phyloP scores from a whole-genome alignment of 2,329 filamentous ascomycete species.

The Clonostachys solani region DNA sequence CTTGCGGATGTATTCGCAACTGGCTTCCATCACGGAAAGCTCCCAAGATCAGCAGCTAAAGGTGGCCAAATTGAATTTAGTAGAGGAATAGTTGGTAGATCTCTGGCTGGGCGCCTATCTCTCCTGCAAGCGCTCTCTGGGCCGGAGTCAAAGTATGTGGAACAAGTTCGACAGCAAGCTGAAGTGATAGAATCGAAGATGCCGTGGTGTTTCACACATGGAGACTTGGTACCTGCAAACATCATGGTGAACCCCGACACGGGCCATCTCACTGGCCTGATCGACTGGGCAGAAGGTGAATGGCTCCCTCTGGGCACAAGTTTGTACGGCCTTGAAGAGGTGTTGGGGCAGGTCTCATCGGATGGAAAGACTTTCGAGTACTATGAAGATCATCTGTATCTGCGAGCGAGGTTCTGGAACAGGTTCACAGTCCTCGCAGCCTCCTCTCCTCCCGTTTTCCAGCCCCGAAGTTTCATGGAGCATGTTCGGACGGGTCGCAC shows the following conservation, averaged over 20 bases:
- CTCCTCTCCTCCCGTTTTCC: neutral
- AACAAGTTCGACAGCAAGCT: conserved; percentile 17
- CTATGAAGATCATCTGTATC: conserved; percentile 29
- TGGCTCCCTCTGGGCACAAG: conserved; percentile 54
- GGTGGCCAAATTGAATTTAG: neutral
- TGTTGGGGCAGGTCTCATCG: conserved; percentile 40
- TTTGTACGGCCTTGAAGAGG: conserved; percentile 56
- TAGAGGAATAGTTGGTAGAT: conserved; percentile 31
- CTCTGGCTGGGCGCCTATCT: conserved; percentile 31
- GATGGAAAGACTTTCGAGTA: conserved; percentile 32
- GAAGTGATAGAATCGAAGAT: conserved; percentile 29
- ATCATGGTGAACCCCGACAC: conserved; percentile 43
- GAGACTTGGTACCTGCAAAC: conserved; percentile 55
- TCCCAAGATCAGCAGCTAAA: neutral
- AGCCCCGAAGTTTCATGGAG: conserved; percentile 3
- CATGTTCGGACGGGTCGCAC: conserved; percentile 36
- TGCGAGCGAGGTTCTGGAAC: conserved; percentile 48
- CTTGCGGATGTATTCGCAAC: conserved; percentile 33
- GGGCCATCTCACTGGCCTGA: conserved; percentile 43
- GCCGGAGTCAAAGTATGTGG: conserved; percentile 17
- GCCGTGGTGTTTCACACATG: conserved; percentile 55
- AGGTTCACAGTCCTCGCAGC: conserved; percentile 11
- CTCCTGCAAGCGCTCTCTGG: conserved; percentile 28
- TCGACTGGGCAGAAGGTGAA: conserved; percentile 65
- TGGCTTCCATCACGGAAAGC: conserved; percentile 21